These are phyloP conservation scores for Neurospora sublineolata DNA, from an alignment of 495 filamentous ascomycete species.

Conservation along the genomic window DNA sequence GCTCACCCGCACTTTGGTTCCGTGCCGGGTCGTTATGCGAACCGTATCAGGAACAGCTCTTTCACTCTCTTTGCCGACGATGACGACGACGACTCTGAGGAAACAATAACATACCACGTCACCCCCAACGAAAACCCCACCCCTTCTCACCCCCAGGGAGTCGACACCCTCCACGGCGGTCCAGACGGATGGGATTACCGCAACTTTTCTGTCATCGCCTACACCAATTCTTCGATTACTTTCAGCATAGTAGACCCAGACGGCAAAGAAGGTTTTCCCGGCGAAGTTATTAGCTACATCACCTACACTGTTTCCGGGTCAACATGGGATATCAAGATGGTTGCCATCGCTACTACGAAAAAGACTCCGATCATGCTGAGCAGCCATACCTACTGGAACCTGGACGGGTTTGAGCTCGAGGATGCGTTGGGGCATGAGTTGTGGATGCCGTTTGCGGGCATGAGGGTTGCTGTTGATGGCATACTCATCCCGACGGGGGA, in stretches of 20 bases:
- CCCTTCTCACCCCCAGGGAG: constrained; percentile 32
- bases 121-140: constrained; percentile 59
- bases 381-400: constrained; percentile 73
- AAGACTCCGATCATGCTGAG: constrained; percentile 58
- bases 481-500: constrained; percentile 71
- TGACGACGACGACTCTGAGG: not conserved
- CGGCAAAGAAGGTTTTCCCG: constrained; percentile 66
- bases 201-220: constrained; percentile 64
- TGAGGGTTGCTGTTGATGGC: constrained; percentile 59
- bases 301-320: constrained; percentile 49
- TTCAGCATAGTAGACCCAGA: constrained; percentile 66
- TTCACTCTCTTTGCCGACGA: constrained; percentile 28
- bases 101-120: constrained; percentile 43
- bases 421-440: constrained; percentile 61
- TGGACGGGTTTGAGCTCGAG: constrained; percentile 64
- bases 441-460: constrained; percentile 57
- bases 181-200: constrained; percentile 68
- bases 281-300: constrained; percentile 65
- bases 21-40: constrained; percentile 73
- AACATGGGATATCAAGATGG: constrained; percentile 46
- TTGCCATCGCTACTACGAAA: constrained; percentile 42
- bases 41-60: constrained; percentile 76
- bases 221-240: constrained; percentile 55
- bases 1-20: constrained; percentile 67
- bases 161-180: constrained; percentile 74